Evolutionary conservation across 2,329 filamentous ascomycete genomes (phyloP), one percentile per base, ranked within the genome.

Genomic region (Penicillium sclerotiorum): DNA sequence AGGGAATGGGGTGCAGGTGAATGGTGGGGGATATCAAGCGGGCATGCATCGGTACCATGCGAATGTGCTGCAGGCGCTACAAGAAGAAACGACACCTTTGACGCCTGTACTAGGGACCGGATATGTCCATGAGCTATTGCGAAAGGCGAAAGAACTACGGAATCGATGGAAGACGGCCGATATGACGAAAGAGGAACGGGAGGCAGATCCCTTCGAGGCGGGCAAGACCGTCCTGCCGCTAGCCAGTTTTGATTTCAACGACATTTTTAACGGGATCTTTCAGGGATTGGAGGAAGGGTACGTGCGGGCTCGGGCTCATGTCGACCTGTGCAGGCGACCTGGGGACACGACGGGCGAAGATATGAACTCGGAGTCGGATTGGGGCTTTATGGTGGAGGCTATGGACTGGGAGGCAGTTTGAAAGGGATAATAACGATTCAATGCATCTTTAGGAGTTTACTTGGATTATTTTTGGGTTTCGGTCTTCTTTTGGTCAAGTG

Each of bases 141-240:
- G 77, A 44, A 74, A 81, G 46, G 87, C 87, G 1, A 90, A 90
- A 64, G 85, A 88, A 56, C 77, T 88, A 48, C 75, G 87, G 1
- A 90, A 90, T 57, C 75, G 82, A 8, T 90, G 87, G 87, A 90
- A 90, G 70, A 81, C 85, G 46, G 84, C 81, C 0, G 82, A 84
- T 30, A 77, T 81, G 36, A 67, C 68, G 5, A 47, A 49, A 13
- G 60, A 64, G 18, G 65, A 67, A 53, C 47, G 49, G 46, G 43
- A 52, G 50, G 41, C 48, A 23, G 57, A 65, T 48, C 47, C 51
- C 11, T 47, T 67, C 62, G 33, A 62, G 49, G 38, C 66, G 63
- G 43, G 43, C 15, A 50, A 49, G 6, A 45, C 39, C 11, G 20
- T 56, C 18, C 63, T 69, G 12, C 75, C 77, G 18, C 70, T 89